Evolutionary conservation across 2,329 filamentous ascomycete genomes (phyloP), one percentile per base, ranked within the genome.

Genomic region (Berkeleyomyces basicola): DNA sequence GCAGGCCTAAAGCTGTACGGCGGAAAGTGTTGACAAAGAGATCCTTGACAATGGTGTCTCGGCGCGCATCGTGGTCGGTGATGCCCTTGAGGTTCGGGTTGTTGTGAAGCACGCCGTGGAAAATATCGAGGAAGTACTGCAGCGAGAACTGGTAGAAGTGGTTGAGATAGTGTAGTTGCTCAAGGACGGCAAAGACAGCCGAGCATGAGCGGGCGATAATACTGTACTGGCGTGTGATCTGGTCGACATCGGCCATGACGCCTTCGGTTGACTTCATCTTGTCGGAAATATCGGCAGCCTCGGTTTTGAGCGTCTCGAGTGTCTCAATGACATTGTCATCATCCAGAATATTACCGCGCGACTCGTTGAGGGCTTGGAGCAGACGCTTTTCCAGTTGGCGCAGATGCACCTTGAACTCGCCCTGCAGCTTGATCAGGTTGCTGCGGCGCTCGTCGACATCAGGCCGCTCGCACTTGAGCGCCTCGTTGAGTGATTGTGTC

Each of bases 111-210:
- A 99, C 93, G 4, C 87, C 84, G 71, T 95, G 88, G 81, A 99
- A 99, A 68, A 99, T 99, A 72, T 96, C 88, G 62, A 96, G 82
- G 76, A 99, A 99, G 75, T 96, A 99, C 73, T 96, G 91, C 65
- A 99, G 80, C 44, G 93, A 99, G 79, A 99, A 99, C 72, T 97
- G 95, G 74, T 99, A 99, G 76, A 97, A 97, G 78, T 97, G 93
- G 73, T 99, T 96, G 72, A 99, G 85, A 71, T 96, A 95, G 74
- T 97, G 92, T 64, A 99, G 82, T 73, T 99, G 92, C 75, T 99
- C 95, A 65, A 99, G 79, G 11, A 99, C 88, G 40, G 95, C 90
- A 72, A 97, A 99, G 49, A 99, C 92, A 62, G 93, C 91, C 75
- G 92, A 96, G 81, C 93, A 99, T 49, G 93, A 92, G 69, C 86